Base-by-base conservation (phyloP, 192 early-diverging fungal species). In the Glomus cerebriforme region DNA sequence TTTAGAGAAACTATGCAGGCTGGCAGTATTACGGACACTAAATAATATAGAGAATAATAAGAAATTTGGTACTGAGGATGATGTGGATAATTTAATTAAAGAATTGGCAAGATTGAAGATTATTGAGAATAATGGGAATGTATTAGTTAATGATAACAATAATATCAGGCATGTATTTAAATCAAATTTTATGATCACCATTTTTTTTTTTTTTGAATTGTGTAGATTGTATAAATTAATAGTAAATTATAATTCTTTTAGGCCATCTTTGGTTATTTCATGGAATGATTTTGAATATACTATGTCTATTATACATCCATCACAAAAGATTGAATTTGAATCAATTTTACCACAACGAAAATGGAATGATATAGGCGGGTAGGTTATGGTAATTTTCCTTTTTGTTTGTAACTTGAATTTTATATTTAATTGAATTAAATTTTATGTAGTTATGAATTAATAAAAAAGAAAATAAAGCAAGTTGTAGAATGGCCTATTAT, bases 321-420 rank as follows among this genome's bases (percentile, higher is more conserved):
- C 91, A 7, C 89, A 93, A 71, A 83, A 90, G 78, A 72, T 88
- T 31, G 85, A 90, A 77, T 86, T 93, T 84, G 87, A 93, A 80
- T 79, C 87, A 49, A 73, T 77, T 2, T 69, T 91, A 67, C 87
- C 88, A 26, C 70, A 83, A 31, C 78, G 80, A 81, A 60, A 74
- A 35, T 95, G 92, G 92, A 35, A 35, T 67, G 64, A 85, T 7
- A 89, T 95, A 77, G 93, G 95, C 39, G 96, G 96, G 88, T 92
- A 85, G 60, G 69, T 58, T 54, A 31, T 31, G 17, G 54, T 35
- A n/a, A 22, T n/a, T n/a, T n/a, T n/a, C n/a, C n/a, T 34, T 22
- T 34, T 19, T 67, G 7, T 19, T 22, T 37, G 8, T 7, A 17
- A 67, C 19, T 7, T 9, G 7, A 31, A 19, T 5, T 35, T 67